Evolutionary conservation across 257 asterid genomes (phyloP).

Genomic region (Apocynum venetum): DNA sequence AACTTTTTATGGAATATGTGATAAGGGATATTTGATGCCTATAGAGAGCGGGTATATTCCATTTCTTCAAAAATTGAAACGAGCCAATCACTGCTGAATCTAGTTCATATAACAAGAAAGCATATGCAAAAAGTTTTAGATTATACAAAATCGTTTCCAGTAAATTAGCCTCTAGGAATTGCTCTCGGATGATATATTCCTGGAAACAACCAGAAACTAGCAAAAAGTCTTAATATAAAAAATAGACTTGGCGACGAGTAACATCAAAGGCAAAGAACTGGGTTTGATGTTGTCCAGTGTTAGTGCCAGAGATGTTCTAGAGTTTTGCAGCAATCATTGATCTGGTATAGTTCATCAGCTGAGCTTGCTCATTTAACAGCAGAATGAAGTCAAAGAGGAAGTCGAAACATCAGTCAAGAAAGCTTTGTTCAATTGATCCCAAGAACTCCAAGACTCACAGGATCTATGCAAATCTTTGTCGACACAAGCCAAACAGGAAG

Average conservation of each 20-base stretch:
- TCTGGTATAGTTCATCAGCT: background rate
- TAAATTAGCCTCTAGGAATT: background rate
- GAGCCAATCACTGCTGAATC: no score
- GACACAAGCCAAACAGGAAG: background rate
- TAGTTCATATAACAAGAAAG: no score
- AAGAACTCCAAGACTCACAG: background rate
- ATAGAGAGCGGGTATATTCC: no score
- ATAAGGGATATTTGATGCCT: no score
- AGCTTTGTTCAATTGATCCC: background rate
- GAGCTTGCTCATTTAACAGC: background rate
- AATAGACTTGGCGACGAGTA: background rate
- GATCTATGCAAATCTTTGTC: background rate
- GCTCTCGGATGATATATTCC: background rate
- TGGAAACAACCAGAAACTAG: background rate
- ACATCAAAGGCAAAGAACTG: background rate
- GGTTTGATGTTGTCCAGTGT: background rate
- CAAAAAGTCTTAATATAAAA: background rate
- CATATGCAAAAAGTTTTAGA: background rate
- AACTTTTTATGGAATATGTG: no score
- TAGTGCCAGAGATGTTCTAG: background rate
- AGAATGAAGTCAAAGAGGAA: background rate
- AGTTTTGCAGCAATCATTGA: background rate
- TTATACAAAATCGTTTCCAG: background rate
- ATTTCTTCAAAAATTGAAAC: no score
- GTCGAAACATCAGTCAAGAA: background rate